Conservation (phyloP, 345 rosid genomes). For the Reutealis trisperma region DNA sequence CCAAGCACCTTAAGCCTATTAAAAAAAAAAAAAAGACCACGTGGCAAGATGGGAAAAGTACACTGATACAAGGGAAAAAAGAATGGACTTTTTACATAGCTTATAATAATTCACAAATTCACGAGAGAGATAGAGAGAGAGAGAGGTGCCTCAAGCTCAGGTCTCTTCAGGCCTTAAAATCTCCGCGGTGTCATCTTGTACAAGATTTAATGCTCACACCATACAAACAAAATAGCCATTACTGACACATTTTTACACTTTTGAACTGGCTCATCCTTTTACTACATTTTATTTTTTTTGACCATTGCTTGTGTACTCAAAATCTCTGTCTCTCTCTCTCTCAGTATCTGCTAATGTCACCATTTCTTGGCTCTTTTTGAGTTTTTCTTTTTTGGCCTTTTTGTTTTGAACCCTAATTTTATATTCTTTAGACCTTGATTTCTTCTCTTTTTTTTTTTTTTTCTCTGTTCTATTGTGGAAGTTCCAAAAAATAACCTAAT, state of each 20-base stretch:
- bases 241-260: conserved; percentile 19
- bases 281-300: neutral
- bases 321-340: conserved; percentile 17
- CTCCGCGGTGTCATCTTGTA: conserved; percentile 22
- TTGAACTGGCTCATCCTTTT: conserved; percentile 10
- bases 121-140: neutral
- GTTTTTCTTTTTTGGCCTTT: neutral
- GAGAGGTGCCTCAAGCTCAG: neutral
- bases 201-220: conserved; percentile 29
- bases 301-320: conserved; percentile 1
- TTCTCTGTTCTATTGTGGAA: neutral
- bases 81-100: neutral
- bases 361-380: neutral
- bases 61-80: neutral
- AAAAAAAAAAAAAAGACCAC: neutral
- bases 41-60: conserved; percentile 14
- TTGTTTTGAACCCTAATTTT: conserved; percentile 8
- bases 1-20: conserved; percentile 13
- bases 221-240: neutral
- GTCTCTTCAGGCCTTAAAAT: conserved; percentile 7
- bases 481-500: neutral
- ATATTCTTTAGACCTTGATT: neutral
- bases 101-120: neutral
- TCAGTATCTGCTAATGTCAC: conserved; percentile 29
- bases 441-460: neutral